Conservation (phyloP, 768 basidiomycete species). For the Boletus reticulatus region DNA sequence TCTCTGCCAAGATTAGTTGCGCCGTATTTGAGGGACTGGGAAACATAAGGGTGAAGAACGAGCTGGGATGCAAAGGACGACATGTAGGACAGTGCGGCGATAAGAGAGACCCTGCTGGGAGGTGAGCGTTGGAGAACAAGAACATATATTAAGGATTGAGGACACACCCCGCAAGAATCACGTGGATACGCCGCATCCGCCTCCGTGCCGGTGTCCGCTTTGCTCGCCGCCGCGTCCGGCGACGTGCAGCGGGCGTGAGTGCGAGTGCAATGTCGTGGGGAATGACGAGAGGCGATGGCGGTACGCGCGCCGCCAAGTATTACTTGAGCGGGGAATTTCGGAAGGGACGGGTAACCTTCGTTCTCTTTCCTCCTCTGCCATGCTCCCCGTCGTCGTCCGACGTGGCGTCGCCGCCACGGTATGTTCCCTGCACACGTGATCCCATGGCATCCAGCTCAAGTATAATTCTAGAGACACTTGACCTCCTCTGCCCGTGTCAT, state of each 20-base stretch:
- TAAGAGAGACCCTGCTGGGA: slow-evolving; percentile 6
- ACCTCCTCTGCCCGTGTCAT: slow-evolving; percentile 35
- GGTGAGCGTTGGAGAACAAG: not conserved
- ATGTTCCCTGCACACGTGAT: slow-evolving; percentile 22
- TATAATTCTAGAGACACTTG: slow-evolving; percentile 13
- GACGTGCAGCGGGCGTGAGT: not conserved
- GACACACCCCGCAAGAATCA: slow-evolving; percentile 23
- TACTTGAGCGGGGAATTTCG: slow-evolving; percentile 9
- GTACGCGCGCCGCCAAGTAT: too few relatives aligned
- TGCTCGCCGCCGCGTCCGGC: not conserved
- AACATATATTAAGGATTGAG: not conserved
- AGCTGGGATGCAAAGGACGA: slow-evolving; percentile 63
- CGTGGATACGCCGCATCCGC: slow-evolving; percentile 22
- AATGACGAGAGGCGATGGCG: not conserved
- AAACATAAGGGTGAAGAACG: slow-evolving; percentile 81
- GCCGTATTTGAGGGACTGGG: slow-evolving; percentile 71
- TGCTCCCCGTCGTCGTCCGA: slow-evolving; percentile 18
- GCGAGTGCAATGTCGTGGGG: not conserved
- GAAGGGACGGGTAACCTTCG: not conserved
- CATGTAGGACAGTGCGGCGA: slow-evolving; percentile 17
- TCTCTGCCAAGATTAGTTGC: slow-evolving; percentile 86
- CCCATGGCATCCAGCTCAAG: not conserved
- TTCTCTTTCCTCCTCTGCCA: not conserved
- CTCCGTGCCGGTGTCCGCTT: not conserved
- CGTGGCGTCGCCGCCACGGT: not conserved